Percentiles rank a stretch among this genome's conserved stretches.
These are phyloP conservation scores for Neonectria neomacrospora DNA, from an alignment of 2,329 filamentous ascomycete species.

Conservation along the genomic window DNA sequence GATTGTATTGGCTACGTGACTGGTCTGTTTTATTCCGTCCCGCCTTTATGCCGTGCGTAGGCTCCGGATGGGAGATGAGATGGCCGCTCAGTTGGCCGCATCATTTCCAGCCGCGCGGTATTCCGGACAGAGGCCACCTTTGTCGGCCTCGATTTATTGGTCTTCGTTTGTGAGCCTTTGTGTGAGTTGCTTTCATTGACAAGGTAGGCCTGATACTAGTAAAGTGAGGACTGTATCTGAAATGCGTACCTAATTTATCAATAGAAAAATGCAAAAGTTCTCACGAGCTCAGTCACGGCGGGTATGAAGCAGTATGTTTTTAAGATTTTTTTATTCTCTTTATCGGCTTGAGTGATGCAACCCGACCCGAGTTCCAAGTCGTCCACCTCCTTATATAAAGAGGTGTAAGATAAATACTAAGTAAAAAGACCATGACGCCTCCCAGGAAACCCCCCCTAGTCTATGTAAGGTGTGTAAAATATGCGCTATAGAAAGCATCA, in stretches of 20 bases:
- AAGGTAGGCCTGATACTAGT: too few species aligned
- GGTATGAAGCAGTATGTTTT: background rate
- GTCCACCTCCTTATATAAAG: background rate
- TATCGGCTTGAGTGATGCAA: background rate
- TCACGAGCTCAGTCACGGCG: background rate
- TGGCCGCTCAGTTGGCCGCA: conserved; percentile 23
- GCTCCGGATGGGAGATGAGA: conserved; percentile 13
- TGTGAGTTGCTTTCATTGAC: background rate
- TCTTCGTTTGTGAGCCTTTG: background rate
- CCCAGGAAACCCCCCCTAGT: conserved; percentile 10
- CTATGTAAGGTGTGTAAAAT: conserved; percentile 14
- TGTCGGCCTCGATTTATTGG: background rate
- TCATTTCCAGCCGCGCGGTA: conserved; percentile 26
- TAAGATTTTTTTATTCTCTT: conserved; percentile 7
- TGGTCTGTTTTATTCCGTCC: conserved; percentile 12
- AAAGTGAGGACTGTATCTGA: background rate
- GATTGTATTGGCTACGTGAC: conserved; percentile 10
- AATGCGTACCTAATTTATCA: background rate
- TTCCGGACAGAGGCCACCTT: background rate
- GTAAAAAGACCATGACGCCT: conserved; percentile 10
- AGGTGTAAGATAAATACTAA: too few species aligned
- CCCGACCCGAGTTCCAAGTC: background rate
- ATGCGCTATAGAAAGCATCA: conserved; percentile 29
- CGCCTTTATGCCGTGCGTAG: background rate
- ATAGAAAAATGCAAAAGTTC: background rate